Conservation (phyloP, 768 basidiomycete genomes). For the Hericium coralloides region DNA sequence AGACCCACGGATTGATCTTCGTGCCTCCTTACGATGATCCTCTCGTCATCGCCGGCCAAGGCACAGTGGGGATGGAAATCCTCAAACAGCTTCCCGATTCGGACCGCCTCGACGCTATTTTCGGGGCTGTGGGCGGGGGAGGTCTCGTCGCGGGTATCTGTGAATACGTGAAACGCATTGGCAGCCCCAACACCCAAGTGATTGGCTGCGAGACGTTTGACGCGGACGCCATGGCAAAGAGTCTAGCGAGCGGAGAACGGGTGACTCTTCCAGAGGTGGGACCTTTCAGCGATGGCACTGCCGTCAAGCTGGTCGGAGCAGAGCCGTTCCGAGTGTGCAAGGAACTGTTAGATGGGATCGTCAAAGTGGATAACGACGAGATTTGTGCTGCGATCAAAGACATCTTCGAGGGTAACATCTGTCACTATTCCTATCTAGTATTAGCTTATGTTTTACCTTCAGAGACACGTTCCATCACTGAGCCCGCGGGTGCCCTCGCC, state of each 20-base stretch:
- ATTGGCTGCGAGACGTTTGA: conserved; percentile 92
- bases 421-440: background rate
- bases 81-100: conserved; percentile 79
- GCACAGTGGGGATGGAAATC: conserved; percentile 91
- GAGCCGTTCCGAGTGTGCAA: conserved; percentile 93
- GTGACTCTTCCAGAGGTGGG: conserved; percentile 85
- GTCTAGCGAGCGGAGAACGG: conserved; percentile 72
- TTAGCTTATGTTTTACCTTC: conserved; percentile 3
- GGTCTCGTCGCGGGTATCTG: conserved; percentile 87
- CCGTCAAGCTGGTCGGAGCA: conserved; percentile 90
- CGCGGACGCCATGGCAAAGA: conserved; percentile 88
- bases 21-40: conserved; percentile 98
- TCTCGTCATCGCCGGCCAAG: conserved; percentile 93
- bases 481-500: conserved; percentile 91
- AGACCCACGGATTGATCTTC: conserved; percentile 68
- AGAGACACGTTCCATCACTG: conserved; percentile 96
- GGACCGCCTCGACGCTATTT: conserved; percentile 74
- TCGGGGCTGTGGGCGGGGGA: conserved; percentile 90
- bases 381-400: conserved; percentile 99
- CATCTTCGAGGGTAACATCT: conserved; percentile 80
- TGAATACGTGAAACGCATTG: conserved; percentile 90
- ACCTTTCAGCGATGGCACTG: conserved; percentile 95
- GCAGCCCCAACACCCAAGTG: conserved; percentile 71
- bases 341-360: conserved; percentile 70
- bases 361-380: conserved; percentile 89